Evolutionary conservation across 1,284 basidiomycete species (phyloP), one percentile per base, ranked within the genome.

Genomic region (Xerocomus amazonicus): DNA sequence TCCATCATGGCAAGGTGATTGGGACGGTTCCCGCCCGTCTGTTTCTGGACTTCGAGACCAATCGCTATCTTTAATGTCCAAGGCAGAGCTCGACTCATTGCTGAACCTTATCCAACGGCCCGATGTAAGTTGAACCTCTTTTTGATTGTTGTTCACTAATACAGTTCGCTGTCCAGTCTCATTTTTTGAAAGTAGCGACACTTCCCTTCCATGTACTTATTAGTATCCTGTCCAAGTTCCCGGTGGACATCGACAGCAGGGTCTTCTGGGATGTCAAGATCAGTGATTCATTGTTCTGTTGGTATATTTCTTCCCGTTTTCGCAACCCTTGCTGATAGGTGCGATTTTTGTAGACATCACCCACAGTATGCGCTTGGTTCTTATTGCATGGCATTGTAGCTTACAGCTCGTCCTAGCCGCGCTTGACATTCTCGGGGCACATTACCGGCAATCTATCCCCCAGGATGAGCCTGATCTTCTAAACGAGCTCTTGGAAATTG

Each of bases 171-270:
- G 50, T 54, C 46, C 56, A 90, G 87, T 83, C 87, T 28, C 88
- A 88, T 63, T 91, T 90, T 72, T 72, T 91, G 56, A 91, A 91
- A 70, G 84, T 87, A 28, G 83, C 87, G 7, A 84, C 79, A 1
- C 74, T 91, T 40, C 89, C 88, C 1, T 90, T 87, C 73, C 80
- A 89, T 63, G 80, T 78, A 9, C 73, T 91, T 42, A 75, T 83
- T 48, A 85, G 84, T 51, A 75, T 88, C 43, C 63, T 91, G 53
- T 78, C 76, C 56, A 91, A 90, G 66, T 87, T 90, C 67, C 87
- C 87, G 0, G 69, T 75, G 27, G 84, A 88, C 57, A 71, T 79
- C 27, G 85, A 88, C 55, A 84, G 84, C 54, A 75, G 81, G 33
- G 80, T 85, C 2, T 87, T 87, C 57, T 87, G 83, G 82, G 79